Conservation (phyloP, 495 filamentous ascomycete species). For the Amorphotheca resinae region DNA sequence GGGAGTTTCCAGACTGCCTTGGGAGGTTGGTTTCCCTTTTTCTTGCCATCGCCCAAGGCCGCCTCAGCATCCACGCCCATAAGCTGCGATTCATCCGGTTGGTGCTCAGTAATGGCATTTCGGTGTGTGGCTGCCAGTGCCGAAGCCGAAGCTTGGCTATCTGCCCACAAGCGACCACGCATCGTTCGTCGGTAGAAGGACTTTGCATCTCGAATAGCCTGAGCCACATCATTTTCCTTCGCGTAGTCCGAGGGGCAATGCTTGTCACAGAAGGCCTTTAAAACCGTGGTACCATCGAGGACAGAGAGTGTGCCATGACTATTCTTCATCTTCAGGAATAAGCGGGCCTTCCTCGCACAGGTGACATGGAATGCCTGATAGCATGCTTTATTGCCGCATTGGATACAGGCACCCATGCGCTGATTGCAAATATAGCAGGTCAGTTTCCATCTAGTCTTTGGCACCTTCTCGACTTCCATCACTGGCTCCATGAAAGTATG, state of each 20-base stretch:
- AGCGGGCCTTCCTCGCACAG: constrained; percentile 74
- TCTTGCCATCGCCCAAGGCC: constrained; percentile 62
- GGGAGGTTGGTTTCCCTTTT: constrained; percentile 49
- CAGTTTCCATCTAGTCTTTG: constrained; percentile 84
- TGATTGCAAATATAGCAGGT: constrained; percentile 95
- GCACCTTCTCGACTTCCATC: constrained; percentile 94
- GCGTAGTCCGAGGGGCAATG: constrained; percentile 87
- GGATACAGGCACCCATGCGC: constrained; percentile 95
- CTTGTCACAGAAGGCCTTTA: constrained; percentile 94
- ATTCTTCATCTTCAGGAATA: constrained; percentile 95
- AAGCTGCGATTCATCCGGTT: constrained; percentile 42
- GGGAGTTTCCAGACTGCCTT: constrained; percentile 86
- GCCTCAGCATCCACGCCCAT: constrained; percentile 40
- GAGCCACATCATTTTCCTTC: constrained; percentile 60
- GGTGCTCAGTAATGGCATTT: constrained; percentile 44
- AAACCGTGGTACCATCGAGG: constrained; percentile 66
- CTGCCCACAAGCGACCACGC: constrained; percentile 78
- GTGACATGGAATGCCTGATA: constrained; percentile 98
- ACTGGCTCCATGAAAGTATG: constrained; percentile 96
- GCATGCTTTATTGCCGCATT: constrained; percentile 95
- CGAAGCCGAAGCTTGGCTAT: constrained; percentile 77
- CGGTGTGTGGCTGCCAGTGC: constrained; percentile 56
- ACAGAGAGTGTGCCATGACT: constrained; percentile 65
- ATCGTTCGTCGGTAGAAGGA: constrained; percentile 80
- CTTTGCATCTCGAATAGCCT: constrained; percentile 36